A percentile compares a stretch with the other conserved stretches of the same genome.
Conservation (phyloP, 768 basidiomycete genomes). For the Leccinum uliginosum region DNA sequence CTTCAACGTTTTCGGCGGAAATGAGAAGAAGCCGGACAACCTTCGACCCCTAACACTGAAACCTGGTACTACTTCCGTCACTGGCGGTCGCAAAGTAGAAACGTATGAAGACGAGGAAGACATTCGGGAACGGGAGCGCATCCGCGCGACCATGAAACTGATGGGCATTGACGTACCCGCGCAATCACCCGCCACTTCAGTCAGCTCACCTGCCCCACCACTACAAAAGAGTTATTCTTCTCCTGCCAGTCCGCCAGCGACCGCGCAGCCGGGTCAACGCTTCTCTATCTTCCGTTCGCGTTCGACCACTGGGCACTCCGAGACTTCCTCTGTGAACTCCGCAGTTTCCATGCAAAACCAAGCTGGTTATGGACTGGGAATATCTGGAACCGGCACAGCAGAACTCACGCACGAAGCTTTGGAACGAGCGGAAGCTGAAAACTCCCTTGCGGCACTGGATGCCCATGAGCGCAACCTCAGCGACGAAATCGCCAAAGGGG, state of each 20-base stretch:
- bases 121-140: conserved; percentile 75
- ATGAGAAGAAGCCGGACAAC: conserved; percentile 62
- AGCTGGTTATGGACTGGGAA: conserved; percentile 29
- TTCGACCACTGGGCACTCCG: conserved; percentile 41
- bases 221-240: conserved; percentile 40
- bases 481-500: conserved; percentile 73
- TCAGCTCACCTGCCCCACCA: conserved; percentile 26
- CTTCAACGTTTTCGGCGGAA: conserved; percentile 61
- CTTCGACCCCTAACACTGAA: conserved; percentile 73
- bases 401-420: conserved; percentile 71
- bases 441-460: conserved; percentile 72
- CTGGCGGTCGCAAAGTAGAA: conserved; percentile 73
- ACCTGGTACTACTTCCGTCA: conserved; percentile 53
- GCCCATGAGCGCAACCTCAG: conserved; percentile 70
- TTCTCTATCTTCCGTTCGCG: conserved; percentile 70
- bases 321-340: conserved; percentile 48
- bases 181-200: conserved; percentile 33
- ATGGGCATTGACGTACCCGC: conserved; percentile 82
- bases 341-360: conserved; percentile 34
- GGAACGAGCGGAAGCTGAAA: conserved; percentile 75
- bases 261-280: conserved; percentile 37
- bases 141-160: conserved; percentile 88
- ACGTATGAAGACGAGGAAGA: conserved; percentile 93
- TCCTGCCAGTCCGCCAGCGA: conserved; percentile 29
- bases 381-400: conserved; percentile 26